Percentiles rank a stretch among this genome's conserved stretches.
Conservation (phyloP, 1,284 basidiomycete genomes). For the Puccinia triticina region DNA sequence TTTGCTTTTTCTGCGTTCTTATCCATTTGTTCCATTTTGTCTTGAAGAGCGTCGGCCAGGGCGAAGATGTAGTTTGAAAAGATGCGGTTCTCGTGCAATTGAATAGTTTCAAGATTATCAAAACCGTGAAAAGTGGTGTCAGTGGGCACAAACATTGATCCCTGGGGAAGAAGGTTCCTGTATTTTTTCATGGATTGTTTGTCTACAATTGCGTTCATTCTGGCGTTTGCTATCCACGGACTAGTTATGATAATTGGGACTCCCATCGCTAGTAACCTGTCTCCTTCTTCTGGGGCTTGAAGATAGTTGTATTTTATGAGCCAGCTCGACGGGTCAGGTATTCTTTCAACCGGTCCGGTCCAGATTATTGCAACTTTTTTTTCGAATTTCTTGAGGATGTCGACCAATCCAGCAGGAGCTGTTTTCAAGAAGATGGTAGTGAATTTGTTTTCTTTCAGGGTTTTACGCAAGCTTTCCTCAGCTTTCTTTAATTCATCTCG, state of each 20-base stretch:
- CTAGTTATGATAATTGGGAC: conserved; percentile 10
- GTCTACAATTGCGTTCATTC: conserved; percentile 29
- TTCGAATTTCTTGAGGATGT: conserved; percentile 17
- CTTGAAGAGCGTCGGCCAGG: neutral
- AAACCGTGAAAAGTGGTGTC: conserved; percentile 3
- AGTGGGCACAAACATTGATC: neutral
- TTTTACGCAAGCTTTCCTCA: neutral
- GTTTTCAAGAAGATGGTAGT: conserved; percentile 24
- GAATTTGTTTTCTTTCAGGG: conserved; percentile 18
- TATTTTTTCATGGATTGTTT: neutral
- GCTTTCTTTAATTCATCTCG: neutral
- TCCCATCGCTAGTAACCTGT: neutral
- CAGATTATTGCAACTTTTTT: conserved; percentile 26
- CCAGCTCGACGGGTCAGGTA: neutral
- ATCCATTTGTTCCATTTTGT: neutral
- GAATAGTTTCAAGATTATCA: conserved; percentile 5
- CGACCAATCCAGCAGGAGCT: conserved; percentile 2
- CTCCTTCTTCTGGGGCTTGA: conserved; percentile 1
- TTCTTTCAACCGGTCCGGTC: conserved; percentile 9
- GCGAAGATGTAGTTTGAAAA: conserved; percentile 17
- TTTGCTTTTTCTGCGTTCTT: neutral
- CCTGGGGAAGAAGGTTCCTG: neutral
- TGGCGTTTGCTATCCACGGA: neutral
- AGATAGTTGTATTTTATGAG: neutral
- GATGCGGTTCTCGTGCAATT: neutral